A percentile compares a stretch with the other conserved stretches of the same genome.
phyloP scores from a whole-genome alignment of 371 early-diverging fungal species.

The Funneliformis caledonium region DNA sequence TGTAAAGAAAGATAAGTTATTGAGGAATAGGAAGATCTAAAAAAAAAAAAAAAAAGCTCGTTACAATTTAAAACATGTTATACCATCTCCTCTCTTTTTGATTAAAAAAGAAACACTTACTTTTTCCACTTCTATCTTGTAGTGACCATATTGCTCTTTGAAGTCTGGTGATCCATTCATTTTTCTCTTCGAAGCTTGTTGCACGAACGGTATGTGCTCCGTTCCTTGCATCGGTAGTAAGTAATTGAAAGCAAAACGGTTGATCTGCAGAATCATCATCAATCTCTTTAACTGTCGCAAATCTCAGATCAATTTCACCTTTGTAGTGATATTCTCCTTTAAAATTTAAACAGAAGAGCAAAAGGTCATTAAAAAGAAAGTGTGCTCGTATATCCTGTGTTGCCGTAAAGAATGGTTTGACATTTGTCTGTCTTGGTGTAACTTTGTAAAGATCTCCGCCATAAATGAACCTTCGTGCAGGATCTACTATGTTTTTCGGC shows the following conservation, averaged over 20 bases:
- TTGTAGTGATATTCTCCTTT: slow-evolving; percentile 22
- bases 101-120: not conserved
- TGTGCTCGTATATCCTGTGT: slow-evolving; percentile 24
- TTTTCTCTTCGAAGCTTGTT: slow-evolving; percentile 12
- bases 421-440: not conserved
- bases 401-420: not conserved
- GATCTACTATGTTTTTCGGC: slow-evolving; percentile 30
- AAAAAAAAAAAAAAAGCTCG: not conserved
- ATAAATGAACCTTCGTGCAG: slow-evolving; percentile 38
- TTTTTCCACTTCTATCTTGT: slow-evolving; percentile 19
- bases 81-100: not conserved
- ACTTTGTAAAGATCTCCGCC: slow-evolving; percentile 37
- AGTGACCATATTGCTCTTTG: slow-evolving; percentile 9
- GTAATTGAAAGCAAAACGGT: slow-evolving; percentile 38
- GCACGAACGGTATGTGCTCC: slow-evolving; percentile 22
- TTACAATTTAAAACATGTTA: no score
- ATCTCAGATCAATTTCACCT: slow-evolving; percentile 27
- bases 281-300: slow-evolving; percentile 3
- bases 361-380: slow-evolving; percentile 38
- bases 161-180: slow-evolving; percentile 31
- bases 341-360: slow-evolving; percentile 28
- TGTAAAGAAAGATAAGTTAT: not conserved
- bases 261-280: slow-evolving; percentile 11
- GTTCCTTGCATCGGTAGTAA: not conserved
- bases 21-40: not conserved